A percentile compares a stretch with the other conserved stretches of the same genome.
Evolutionary conservation across 202 grass and related monocot species (phyloP).

Genomic region (Zizania palustris): DNA sequence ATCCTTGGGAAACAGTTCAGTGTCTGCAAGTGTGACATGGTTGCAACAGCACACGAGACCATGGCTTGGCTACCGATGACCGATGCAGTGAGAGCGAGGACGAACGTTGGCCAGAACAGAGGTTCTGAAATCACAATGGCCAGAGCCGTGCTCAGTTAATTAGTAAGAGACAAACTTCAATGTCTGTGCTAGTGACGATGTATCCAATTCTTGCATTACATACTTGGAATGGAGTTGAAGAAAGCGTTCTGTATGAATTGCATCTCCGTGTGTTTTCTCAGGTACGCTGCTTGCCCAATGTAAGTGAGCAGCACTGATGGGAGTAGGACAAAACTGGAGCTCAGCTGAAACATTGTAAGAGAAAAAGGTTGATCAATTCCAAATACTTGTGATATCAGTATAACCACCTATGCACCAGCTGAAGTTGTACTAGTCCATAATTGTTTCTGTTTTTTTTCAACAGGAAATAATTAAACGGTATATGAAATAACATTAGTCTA

Average conservation of each 20-base stretch:
- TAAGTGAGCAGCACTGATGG: constrained; percentile 55
- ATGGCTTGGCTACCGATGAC: constrained; percentile 66
- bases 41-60: constrained; percentile 60
- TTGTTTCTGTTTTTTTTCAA: too few relatives aligned
- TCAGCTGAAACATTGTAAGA: constrained; percentile 47
- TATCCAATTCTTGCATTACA: neutral
- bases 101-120: constrained; percentile 61
- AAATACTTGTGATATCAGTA: neutral
- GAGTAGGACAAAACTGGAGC: constrained; percentile 47
- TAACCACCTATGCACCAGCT: neutral
- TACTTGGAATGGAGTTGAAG: constrained; percentile 64
- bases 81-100: constrained; percentile 43
- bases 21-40: constrained; percentile 55
- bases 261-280: constrained; percentile 41
- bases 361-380: neutral
- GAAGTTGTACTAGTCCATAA: too few relatives aligned
- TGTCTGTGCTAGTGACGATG: neutral
- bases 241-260: constrained; percentile 35
- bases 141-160: neutral
- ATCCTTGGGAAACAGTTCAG: constrained; percentile 61
- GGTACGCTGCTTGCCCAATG: constrained; percentile 58
- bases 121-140: constrained; percentile 28
- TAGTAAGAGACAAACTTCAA: neutral
- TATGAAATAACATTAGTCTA: too few relatives aligned
- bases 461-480: too few relatives aligned